These are phyloP conservation scores for Pulveroboletus sp. DNA, from an alignment of 768 basidiomycete genomes.

Conservation along the genomic window DNA sequence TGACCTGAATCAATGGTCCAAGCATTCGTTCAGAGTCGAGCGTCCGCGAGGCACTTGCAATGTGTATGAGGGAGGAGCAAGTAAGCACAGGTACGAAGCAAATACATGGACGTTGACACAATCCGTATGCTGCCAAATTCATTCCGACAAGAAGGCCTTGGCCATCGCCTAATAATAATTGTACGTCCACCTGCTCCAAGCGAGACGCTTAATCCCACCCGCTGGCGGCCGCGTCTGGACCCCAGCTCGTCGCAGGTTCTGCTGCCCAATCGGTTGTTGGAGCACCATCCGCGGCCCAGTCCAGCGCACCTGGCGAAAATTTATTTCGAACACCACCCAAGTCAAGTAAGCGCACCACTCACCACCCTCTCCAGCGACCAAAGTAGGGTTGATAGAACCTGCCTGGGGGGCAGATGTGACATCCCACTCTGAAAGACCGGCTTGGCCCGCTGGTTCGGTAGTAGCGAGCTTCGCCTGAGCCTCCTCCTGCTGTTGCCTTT, in stretches of 20 bases:
- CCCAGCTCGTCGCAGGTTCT: slow-evolving; percentile 53
- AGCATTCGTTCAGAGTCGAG: too few relatives aligned
- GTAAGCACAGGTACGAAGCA: slow-evolving; percentile 11
- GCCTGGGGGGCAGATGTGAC: slow-evolving; percentile 60
- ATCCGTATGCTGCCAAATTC: slow-evolving; percentile 12
- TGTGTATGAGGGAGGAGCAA: slow-evolving; percentile 9
- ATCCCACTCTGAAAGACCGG: slow-evolving; percentile 66
- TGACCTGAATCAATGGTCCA: too few relatives aligned
- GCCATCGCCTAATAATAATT: neutral
- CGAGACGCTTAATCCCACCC: slow-evolving; percentile 26
- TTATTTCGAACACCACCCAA: neutral
- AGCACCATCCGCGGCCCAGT: slow-evolving; percentile 74
- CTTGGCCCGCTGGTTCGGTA: slow-evolving; percentile 54
- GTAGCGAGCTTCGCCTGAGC: slow-evolving; percentile 73
- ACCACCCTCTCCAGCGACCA: slow-evolving; percentile 62
- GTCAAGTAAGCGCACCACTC: slow-evolving; percentile 12
- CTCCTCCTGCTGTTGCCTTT: slow-evolving; percentile 95
- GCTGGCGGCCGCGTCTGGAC: slow-evolving; percentile 24
- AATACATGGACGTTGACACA: slow-evolving; percentile 19
- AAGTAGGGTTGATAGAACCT: slow-evolving; percentile 72
- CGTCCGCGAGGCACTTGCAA: too few relatives aligned
- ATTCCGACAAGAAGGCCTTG: slow-evolving; percentile 3
- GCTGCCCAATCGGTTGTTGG: slow-evolving; percentile 80
- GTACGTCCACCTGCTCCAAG: neutral
- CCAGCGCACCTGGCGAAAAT: slow-evolving; percentile 53